These are phyloP conservation scores for Nicotiana obtusifolia DNA, from an alignment of 257 asterid species.

Conservation along the genomic window DNA sequence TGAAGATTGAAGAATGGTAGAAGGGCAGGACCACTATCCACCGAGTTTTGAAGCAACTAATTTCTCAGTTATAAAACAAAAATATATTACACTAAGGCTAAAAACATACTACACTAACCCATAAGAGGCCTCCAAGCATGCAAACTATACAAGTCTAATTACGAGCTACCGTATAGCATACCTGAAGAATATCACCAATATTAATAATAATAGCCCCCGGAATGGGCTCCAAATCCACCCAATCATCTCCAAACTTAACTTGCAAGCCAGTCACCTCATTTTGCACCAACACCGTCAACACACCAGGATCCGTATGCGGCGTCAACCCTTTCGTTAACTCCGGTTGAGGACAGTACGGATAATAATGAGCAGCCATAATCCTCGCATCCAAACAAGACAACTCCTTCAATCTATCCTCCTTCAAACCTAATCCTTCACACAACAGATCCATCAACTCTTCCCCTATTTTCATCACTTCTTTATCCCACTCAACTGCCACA, in stretches of 20 bases:
- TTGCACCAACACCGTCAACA: conserved; percentile 38
- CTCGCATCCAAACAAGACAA: conserved; percentile 29
- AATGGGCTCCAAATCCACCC: conserved; percentile 39
- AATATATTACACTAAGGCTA: no score
- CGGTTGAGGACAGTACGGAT: conserved; percentile 42
- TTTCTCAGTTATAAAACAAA: no score
- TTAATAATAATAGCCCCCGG: conserved; percentile 36
- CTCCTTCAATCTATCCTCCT: conserved; percentile 19
- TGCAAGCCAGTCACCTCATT: conserved; percentile 41
- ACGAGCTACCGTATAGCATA: conserved; percentile 9
- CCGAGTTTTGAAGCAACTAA: neutral
- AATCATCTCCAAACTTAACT: conserved; percentile 33
- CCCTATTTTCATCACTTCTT: conserved; percentile 19
- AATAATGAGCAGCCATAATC: conserved; percentile 33
- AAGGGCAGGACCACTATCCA: neutral
- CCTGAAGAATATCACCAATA: conserved; percentile 46
- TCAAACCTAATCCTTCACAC: conserved; percentile 34
- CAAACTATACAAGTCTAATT: neutral
- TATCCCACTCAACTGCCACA: conserved; percentile 24
- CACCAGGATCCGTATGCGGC: conserved; percentile 33
- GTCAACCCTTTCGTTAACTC: conserved; percentile 35
- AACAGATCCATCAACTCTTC: conserved; percentile 30
- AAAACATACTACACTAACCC: no score
- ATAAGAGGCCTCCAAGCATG: neutral
- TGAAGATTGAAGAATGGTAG: neutral